Evolutionary conservation across 495 filamentous ascomycete species (phyloP), one percentile per base, ranked within the genome.

Genomic region (Acidiella bohemica): DNA sequence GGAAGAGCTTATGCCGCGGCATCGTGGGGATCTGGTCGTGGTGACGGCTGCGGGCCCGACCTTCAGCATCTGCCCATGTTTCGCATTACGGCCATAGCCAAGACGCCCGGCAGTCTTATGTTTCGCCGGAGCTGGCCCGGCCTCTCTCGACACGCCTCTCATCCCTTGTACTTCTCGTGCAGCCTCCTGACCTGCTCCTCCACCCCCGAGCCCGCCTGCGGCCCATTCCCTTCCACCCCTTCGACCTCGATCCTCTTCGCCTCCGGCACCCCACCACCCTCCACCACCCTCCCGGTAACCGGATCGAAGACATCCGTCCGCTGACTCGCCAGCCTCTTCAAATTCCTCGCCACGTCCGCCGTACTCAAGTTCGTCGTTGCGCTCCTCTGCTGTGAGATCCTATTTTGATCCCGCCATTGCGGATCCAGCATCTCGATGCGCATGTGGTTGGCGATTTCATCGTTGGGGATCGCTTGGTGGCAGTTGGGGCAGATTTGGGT

Each of bases 271-370:
- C 79, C 77, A 0, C 70, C 62, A 16, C 30, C 39, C 8, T 30
- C 40, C 23, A 83, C 60, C 13, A 72, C 62, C 53, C 78, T 66
- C 1, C 81, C 80, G 0, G 77, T 76, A 16, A 71, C 68, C 3
- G 68, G 68, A 51, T 97, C 87, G 56, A 93, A 95, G n/a, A 95
- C 70, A 56, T 97, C 90, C 46, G 70, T 78, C 23, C 90, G 74
- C 55, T 93, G 84, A 38, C 78, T 84, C n/a, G 88, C 85, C 21
- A 96, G 70, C n/a, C 90, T 82, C 64, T 96, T 96, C 45, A 97
- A 70, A 53, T 97, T 96, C 56, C 80, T 82, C 43, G 85, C 87
- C 19, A 92, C 87, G 50, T 95, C 87, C 23, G 67, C 68, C 12
- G 83, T 93, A 4, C 76, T 81, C 4, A 97, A 64, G 46, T 93